Conservation (phyloP, 192 early-diverging fungal species). For the Globomyces pollinis-pini region DNA sequence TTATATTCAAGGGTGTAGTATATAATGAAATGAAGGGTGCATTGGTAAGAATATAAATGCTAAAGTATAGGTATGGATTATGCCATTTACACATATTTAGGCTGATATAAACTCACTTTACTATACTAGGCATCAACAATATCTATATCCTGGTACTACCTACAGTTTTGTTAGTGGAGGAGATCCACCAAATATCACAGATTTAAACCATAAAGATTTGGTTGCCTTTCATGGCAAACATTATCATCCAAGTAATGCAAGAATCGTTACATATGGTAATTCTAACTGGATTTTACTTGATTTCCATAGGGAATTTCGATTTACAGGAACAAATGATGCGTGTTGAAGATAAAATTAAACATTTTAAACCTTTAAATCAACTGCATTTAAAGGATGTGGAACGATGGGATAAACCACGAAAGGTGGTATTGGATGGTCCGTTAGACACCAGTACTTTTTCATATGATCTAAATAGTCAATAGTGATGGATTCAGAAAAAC, state of each 20-base stretch:
- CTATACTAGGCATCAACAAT: conserved; percentile 63
- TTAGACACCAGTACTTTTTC: too few species aligned
- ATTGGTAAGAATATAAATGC: too few species aligned
- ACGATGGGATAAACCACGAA: conserved; percentile 32
- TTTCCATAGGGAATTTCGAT: conserved; percentile 42
- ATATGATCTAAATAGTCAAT: too few species aligned
- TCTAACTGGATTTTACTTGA: too few species aligned
- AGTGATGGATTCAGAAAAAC: conserved; percentile 65
- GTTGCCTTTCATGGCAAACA: conserved; percentile 72
- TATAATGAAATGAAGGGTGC: conserved; percentile 99
- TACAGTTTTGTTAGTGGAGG: conserved; percentile 83
- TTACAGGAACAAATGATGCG: conserved; percentile 65
- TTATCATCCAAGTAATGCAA: conserved; percentile 91
- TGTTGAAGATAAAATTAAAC: conserved; percentile 56
- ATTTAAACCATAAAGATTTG: conserved; percentile 78
- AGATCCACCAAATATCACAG: conserved; percentile 78
- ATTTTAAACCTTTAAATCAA: conserved; percentile 37
- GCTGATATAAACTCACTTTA: conserved; percentile 75
- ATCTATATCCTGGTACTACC: conserved; percentile 75
- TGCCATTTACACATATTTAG: too few species aligned
- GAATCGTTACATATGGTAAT: conserved; percentile 75
- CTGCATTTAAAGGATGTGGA: conserved; percentile 11
- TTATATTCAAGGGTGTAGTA: conserved; percentile 90
- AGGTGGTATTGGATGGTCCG: conserved; percentile 47
- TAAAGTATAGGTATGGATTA: too few species aligned